A percentile compares a stretch with the other conserved stretches of the same genome.
phyloP scores from a whole-genome alignment of 208 protist species.

The Porcisia hertigi region DNA sequence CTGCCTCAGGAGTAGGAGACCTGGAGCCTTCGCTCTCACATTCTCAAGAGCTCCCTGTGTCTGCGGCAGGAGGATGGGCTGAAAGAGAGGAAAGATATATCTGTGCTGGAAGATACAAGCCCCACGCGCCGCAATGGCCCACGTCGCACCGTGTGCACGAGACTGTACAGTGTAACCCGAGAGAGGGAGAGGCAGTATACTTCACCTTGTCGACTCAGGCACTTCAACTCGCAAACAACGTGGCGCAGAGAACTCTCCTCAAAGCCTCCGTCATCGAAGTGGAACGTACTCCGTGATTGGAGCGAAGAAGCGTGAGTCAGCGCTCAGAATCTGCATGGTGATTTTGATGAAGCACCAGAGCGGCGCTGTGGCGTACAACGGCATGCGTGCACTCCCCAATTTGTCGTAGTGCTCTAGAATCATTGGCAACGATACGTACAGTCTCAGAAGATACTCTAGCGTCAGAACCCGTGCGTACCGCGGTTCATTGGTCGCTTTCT shows the following conservation, averaged over 20 bases:
- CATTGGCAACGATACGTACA: slow-evolving; percentile 71
- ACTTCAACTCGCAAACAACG: background rate
- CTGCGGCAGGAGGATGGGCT: background rate
- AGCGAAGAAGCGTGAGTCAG: slow-evolving; percentile 35
- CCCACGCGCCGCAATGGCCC: background rate
- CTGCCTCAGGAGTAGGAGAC: background rate
- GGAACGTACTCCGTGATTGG: slow-evolving; percentile 44
- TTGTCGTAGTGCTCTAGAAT: slow-evolving; percentile 86
- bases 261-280: slow-evolving; percentile 38
- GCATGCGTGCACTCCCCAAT: slow-evolving; percentile 62
- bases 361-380: slow-evolving; percentile 48
- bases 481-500: slow-evolving; percentile 5
- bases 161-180: background rate
- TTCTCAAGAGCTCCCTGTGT: background rate
- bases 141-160: background rate
- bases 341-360: slow-evolving; percentile 72
- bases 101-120: background rate
- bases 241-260: background rate
- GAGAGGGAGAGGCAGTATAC: background rate
- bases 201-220: background rate
- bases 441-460: slow-evolving; percentile 79
- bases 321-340: slow-evolving; percentile 51
- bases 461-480: slow-evolving; percentile 67
- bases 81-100: background rate
- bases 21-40: background rate